Percentiles rank a stretch among this genome's conserved stretches.
phyloP scores from a whole-genome alignment of 148 eudicot species.

The Cornus florida region DNA sequence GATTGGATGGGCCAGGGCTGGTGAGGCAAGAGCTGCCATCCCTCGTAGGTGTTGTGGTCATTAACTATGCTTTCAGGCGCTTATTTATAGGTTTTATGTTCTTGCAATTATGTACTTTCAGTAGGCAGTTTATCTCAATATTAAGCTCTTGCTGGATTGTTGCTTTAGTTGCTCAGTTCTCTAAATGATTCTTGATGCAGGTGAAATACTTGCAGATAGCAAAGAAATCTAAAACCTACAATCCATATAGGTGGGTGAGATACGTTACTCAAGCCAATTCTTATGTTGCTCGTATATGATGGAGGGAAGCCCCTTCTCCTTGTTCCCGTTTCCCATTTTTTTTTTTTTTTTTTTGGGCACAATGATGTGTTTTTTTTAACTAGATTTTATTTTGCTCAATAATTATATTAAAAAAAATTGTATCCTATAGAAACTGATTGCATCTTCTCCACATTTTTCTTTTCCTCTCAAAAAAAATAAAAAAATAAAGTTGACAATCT shows the following conservation, averaged over 20 bases:
- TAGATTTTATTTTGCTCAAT: not conserved
- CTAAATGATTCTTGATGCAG: conserved; percentile 29
- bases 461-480: too few relatives aligned
- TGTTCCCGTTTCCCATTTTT: not conserved
- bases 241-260: conserved; percentile 90
- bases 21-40: too few relatives aligned
- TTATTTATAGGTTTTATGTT: too few relatives aligned
- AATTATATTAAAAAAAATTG: not conserved
- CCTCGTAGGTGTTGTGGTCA: too few relatives aligned
- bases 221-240: conserved; percentile 64
- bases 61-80: too few relatives aligned
- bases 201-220: conserved; percentile 85
- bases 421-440: not conserved
- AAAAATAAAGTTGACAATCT: too few relatives aligned
- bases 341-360: not conserved
- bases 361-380: not conserved
- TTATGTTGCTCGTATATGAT: conserved; percentile 81
- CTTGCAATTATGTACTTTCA: too few relatives aligned
- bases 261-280: conserved; percentile 85
- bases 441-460: not conserved
- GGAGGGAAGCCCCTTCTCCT: conserved; percentile 12
- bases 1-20: too few relatives aligned
- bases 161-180: not conserved
- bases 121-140: not conserved
- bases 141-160: not conserved